These are phyloP conservation scores for Lithocarpus polystachyus DNA, from an alignment of 306 rosid genomes.

Conservation along the genomic window DNA sequence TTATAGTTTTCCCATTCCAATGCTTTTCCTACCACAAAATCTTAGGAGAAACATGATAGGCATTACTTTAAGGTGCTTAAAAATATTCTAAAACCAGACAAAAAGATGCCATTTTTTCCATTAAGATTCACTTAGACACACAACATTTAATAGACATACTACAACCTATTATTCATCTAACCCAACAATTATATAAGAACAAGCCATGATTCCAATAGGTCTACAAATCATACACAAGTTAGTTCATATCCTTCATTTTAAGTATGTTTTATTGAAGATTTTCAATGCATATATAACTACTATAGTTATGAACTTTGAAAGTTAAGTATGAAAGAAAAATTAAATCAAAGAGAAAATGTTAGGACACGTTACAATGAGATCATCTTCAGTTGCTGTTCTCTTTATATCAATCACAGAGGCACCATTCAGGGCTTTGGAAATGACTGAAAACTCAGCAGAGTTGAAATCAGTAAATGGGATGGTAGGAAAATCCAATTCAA, in stretches of 20 bases:
- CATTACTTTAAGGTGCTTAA: background rate
- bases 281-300: background rate
- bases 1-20: no score
- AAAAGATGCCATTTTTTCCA: background rate
- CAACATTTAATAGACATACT: background rate
- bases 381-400: constrained; percentile 17
- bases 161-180: background rate
- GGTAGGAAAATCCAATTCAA: constrained; percentile 55
- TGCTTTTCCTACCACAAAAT: no score
- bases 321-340: background rate
- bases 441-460: constrained; percentile 27
- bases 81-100: background rate
- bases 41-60: background rate
- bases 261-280: background rate
- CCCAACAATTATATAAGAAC: background rate
- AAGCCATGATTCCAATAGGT: background rate
- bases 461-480: constrained; percentile 34
- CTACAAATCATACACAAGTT: background rate
- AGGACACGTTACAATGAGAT: constrained; percentile 49
- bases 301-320: background rate
- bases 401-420: constrained; percentile 42
- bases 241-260: background rate
- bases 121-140: background rate
- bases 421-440: constrained; percentile 44
- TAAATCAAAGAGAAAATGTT: background rate